Evolutionary conservation across 1,284 basidiomycete genomes (phyloP), one percentile per base, ranked within the genome.

Genomic region (Porogramme epimiltina): DNA sequence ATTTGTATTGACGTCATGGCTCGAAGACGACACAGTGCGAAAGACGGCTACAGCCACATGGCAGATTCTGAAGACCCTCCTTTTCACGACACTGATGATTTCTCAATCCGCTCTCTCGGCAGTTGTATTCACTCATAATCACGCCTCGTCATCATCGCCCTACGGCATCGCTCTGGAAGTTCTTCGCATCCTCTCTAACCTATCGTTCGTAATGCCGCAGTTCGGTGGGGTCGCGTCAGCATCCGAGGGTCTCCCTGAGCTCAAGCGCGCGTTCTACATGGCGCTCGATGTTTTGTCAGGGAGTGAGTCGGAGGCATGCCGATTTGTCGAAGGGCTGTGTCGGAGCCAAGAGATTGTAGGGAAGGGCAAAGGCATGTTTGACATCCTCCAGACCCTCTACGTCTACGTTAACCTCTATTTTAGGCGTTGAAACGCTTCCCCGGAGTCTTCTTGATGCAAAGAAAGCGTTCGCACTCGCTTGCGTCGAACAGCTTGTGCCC

Each of bases 191-290:
- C 73, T 89, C 10, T 80, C 76, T 15, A 78, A 83, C 59, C 70
- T 89, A n/a, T 80, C 87, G 0, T 87, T 87, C 60, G 77, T 89
- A 33, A 78, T 90, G 6, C 79, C 84, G 2, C 80, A 87, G 59
- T 90, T 90, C 59, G 88, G 89, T 3, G 87, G 89, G 6, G 77
- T 87, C 24, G 77, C 79, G 1, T 77, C 79, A 1, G 78, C 79
- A 0, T 66, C 73, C 3, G 64, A 64, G 2, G 70, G 70, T 19
- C 85, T 91, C 59, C 64, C 74, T 18, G 86, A 90, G 64, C 72
- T 91, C 28, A 85, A 85, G 60, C 81, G 80, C 61, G 78, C 76
- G 0, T 88, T 89, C 58, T 91, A 89, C 66, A 76, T 84, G 38
- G 84, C 87, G 2, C 69, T 91, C 22, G 88, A 91, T 58, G 71